phyloP scores from a whole-genome alignment of 768 basidiomycete species.

The Clitopilus hobsonii region DNA sequence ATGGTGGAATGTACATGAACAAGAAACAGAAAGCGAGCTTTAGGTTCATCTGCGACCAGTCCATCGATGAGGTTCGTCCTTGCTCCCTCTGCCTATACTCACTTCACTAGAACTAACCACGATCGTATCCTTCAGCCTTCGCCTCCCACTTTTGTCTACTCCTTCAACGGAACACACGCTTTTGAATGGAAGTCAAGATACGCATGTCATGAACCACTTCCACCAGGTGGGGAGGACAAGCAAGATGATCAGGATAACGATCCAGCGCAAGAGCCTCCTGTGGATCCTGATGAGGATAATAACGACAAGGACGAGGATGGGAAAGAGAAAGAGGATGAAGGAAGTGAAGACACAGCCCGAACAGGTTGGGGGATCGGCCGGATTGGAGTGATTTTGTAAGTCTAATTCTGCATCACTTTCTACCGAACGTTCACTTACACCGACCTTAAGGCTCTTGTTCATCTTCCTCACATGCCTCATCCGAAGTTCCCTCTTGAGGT shows the following conservation, averaged over 20 bases:
- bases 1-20: slow-evolving; percentile 23
- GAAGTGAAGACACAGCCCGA: no score
- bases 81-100: no score
- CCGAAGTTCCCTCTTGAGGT: no score
- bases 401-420: no score
- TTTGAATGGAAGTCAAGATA: slow-evolving; percentile 21
- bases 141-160: slow-evolving; percentile 14
- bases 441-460: no score
- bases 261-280: slow-evolving; percentile 13
- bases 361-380: no score
- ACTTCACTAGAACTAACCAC: neutral
- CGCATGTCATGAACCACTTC: slow-evolving; percentile 17
- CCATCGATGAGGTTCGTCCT: no score
- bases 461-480: no score
- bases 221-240: neutral
- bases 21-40: slow-evolving; percentile 25
- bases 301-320: neutral
- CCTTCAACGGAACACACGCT: slow-evolving; percentile 21
- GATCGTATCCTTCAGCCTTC: slow-evolving; percentile 3
- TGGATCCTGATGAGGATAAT: slow-evolving; percentile 10
- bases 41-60: slow-evolving; percentile 24
- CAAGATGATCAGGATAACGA: slow-evolving; percentile 10
- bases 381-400: no score
- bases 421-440: no score
- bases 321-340: neutral